These are phyloP conservation scores for Paramecium pentaurelia DNA, from an alignment of 73 alveolate genomes.

Conservation along the genomic window DNA sequence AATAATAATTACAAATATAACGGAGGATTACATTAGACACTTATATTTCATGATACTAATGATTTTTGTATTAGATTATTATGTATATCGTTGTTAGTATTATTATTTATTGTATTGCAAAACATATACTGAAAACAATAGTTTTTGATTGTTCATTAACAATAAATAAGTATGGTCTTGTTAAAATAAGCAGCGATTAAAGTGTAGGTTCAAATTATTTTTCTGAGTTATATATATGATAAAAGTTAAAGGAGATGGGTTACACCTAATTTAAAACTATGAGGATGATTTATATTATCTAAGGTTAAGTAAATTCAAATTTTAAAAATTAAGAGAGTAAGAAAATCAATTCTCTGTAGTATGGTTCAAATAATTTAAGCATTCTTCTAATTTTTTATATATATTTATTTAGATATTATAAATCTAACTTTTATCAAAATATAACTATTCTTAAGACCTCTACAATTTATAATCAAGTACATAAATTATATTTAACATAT, in stretches of 20 bases:
- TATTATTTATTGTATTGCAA: background rate
- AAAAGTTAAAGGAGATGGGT: background rate
- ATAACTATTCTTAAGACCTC: background rate
- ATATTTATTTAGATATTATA: background rate
- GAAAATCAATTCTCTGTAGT: background rate
- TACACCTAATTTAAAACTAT: background rate
- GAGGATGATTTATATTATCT: background rate
- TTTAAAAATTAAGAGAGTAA: background rate
- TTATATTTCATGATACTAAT: background rate
- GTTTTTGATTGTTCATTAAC: background rate
- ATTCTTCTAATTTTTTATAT: background rate
- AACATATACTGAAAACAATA: background rate
- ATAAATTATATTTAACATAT: background rate
- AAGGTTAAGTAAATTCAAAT: constrained; percentile 6
- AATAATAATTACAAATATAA: background rate
- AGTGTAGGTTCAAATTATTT: background rate
- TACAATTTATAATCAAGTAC: background rate
- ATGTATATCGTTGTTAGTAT: background rate
- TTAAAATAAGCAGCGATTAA: background rate
- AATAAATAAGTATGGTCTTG: background rate
- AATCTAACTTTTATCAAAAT: background rate
- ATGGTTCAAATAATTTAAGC: background rate
- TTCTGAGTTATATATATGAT: background rate
- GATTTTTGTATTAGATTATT: background rate
- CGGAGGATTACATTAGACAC: background rate